Evolutionary conservation across 2,329 filamentous ascomycete species (phyloP), one percentile per base, ranked within the genome.

Genomic region (Lecanosticta acicola): DNA sequence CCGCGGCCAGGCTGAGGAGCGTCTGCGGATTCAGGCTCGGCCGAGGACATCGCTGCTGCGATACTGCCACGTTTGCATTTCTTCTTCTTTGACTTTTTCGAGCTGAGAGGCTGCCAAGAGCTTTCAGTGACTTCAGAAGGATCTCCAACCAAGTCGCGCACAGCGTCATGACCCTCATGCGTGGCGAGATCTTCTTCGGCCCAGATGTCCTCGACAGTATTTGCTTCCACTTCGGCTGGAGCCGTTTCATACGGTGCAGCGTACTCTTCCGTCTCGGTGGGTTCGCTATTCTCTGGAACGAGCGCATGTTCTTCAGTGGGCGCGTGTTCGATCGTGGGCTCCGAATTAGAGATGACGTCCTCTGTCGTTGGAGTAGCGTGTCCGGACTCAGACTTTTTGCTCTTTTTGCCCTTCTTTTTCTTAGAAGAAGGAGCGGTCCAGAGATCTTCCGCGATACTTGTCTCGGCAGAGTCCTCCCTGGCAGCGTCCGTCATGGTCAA

Each of bases 361-460:
- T 46, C 43, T 20, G 19, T 26, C n/a, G 26, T 16, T 2, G 43
- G 37, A 2, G 29, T 46, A 3, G 32, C 37, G 13, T 20, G 29
- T 10, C 18, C 36, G 24, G 21, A 41, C 17, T n/a, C 38, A 24
- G 46, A 32, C 45, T 57, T 54, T 37, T 58, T 58, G n/a, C 51
- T 53, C 39, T 59, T 59, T 43, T 61, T 59, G 40, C 53, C 51
- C 45, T 67, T 67, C 49, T 65, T 64, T 16, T 53, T 54, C 37
- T 56, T 58, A 11, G 50, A 44, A 20, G 34, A 18, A 24, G 41
- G 39, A 18, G 42, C 18, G 5, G 32, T 44, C 45, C 47, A 53
- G 1, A 43, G 35, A 20, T 58, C 51, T 4, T 48, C 43, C 19
- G 32, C 44, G 14, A 9, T 17, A 18, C 7, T n/a, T 35, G 33